Conservation (phyloP, 1,284 basidiomycete species). For the Vanrija pseudolonga region DNA sequence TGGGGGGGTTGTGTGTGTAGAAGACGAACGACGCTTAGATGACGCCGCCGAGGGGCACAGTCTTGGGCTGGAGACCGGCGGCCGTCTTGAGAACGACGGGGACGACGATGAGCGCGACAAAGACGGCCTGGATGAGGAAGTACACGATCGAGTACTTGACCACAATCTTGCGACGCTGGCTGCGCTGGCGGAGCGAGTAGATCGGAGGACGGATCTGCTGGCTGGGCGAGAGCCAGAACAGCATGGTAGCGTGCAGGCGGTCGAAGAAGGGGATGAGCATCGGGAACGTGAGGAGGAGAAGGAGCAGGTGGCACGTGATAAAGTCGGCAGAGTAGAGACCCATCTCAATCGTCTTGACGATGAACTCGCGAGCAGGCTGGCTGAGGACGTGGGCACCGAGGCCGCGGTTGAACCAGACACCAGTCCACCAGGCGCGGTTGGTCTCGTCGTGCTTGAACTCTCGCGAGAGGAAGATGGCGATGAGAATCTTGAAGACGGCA, state of each 20-base stretch:
- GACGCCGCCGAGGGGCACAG: constrained; percentile 33
- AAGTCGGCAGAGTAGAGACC: constrained; percentile 86
- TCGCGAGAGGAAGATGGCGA: constrained; percentile 83
- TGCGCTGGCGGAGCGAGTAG: constrained; percentile 82
- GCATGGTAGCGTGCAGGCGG: constrained; percentile 79
- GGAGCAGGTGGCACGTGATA: constrained; percentile 54
- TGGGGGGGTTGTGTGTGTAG: too few relatives aligned
- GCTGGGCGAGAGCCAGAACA: constrained; percentile 63
- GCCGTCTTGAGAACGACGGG: constrained; percentile 58
- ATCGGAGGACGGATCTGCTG: constrained; percentile 89
- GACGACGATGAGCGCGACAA: constrained; percentile 61
- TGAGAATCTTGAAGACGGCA: constrained; percentile 84
- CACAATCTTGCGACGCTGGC: constrained; percentile 81
- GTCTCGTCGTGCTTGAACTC: constrained; percentile 98
- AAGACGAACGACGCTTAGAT: constrained; percentile 28
- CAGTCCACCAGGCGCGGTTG: constrained; percentile 94
- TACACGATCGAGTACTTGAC: constrained; percentile 69
- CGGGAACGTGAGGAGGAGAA: constrained; percentile 73
- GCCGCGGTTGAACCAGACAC: constrained; percentile 90
- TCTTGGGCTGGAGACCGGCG: constrained; percentile 59
- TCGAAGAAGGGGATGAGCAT: constrained; percentile 82
- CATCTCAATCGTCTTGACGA: constrained; percentile 97
- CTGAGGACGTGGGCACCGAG: constrained; percentile 82
- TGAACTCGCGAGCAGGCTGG: constrained; percentile 87
- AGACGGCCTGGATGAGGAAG: constrained; percentile 65